Evolutionary conservation across 2,329 filamentous ascomycete genomes (phyloP), one percentile per base, ranked within the genome.

Genomic region (Decorospora gaudefroyi): DNA sequence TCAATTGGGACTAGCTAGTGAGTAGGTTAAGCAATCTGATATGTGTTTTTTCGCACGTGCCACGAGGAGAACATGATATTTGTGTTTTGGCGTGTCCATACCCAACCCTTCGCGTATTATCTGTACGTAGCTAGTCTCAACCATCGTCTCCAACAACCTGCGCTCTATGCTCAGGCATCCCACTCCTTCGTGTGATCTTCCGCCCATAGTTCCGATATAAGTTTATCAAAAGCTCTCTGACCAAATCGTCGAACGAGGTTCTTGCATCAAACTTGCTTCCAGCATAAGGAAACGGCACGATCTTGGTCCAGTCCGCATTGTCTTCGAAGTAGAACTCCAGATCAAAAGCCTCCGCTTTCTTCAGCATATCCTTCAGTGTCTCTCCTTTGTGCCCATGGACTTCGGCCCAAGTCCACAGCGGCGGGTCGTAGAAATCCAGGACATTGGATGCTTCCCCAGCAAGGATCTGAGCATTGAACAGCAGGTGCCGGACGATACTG

Each of bases 381-480:
- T 51, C 54, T 5, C 65, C 63, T 13, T 50, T 62, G 13, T 57
- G 57, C 3, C 58, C 60, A 23, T 65, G 57, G 11, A 45, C 45
- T n/a, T 66, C 62, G 9, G 63, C 61, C 63, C 65, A 69, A 16
- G 53, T 50, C 67, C 67, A 70, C 4, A 70, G 38, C 8, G 48
- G 51, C 6, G 65, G 60, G 39, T 70, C 66, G 29, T 65, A 51
- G 32, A 70, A 69, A 28, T 70, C 49, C n/a, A 70, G 44, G 1
- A 38, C 59, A 21, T 45, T 51, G 2, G 55, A 36, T 3, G 47
- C 34, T 4, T 49, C 42, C 12, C 32, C 33, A 8, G 57, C 59
- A 16, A 64, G 40, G 17, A 69, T 65, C 36, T 69, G 65, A 5
- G 64, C 64, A 17, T 69, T 69, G 57, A 64, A 69, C 1, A 69